Conservation (phyloP, 2,329 filamentous ascomycete genomes). For the Alternaria longipes region DNA sequence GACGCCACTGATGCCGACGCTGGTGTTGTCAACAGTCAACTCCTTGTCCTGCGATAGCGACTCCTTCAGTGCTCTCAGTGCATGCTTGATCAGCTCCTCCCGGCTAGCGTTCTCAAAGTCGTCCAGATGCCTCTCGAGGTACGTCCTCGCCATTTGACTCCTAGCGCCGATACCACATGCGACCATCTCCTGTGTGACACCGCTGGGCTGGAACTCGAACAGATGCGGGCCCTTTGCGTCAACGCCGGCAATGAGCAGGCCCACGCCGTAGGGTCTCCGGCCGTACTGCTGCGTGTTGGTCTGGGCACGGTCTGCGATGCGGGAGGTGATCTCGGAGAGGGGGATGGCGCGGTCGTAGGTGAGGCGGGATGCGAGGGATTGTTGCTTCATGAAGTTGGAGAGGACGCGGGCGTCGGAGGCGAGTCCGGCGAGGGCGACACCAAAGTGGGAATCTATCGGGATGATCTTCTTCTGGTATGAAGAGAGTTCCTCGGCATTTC, state of each 20-base stretch:
- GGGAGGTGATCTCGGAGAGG: slow-evolving; percentile 84
- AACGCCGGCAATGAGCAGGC: slow-evolving; percentile 89
- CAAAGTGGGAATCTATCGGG: slow-evolving; percentile 92
- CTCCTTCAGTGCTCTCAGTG: slow-evolving; percentile 90
- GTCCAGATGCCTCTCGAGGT: slow-evolving; percentile 91
- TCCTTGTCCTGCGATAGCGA: slow-evolving; percentile 97
- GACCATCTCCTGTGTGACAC: slow-evolving; percentile 96
- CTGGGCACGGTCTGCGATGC: slow-evolving; percentile 96
- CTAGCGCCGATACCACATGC: slow-evolving; percentile 95
- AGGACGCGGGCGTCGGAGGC: slow-evolving; percentile 98
- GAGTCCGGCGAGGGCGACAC: slow-evolving; percentile 93
- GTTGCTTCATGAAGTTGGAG: slow-evolving; percentile 99
- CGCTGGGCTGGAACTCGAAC: slow-evolving; percentile 97
- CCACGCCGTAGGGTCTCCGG: slow-evolving; percentile 94
- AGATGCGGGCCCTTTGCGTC: slow-evolving; percentile 94
- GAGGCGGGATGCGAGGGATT: slow-evolving; percentile 93
- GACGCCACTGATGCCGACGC: slow-evolving; percentile 82
- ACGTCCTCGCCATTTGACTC: slow-evolving; percentile 97
- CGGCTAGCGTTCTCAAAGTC: slow-evolving; percentile 77
- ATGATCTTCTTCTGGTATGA: slow-evolving; percentile 99
- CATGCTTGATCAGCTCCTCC: slow-evolving; percentile 91
- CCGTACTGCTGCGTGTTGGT: slow-evolving; percentile 98
- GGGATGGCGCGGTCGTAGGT: slow-evolving; percentile 95
- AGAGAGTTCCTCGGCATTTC: slow-evolving; percentile 98
- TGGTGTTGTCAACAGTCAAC: slow-evolving; percentile 96